These are phyloP conservation scores for Neolentinus lepideus DNA, from an alignment of 1,284 basidiomycete species.

Conservation along the genomic window DNA sequence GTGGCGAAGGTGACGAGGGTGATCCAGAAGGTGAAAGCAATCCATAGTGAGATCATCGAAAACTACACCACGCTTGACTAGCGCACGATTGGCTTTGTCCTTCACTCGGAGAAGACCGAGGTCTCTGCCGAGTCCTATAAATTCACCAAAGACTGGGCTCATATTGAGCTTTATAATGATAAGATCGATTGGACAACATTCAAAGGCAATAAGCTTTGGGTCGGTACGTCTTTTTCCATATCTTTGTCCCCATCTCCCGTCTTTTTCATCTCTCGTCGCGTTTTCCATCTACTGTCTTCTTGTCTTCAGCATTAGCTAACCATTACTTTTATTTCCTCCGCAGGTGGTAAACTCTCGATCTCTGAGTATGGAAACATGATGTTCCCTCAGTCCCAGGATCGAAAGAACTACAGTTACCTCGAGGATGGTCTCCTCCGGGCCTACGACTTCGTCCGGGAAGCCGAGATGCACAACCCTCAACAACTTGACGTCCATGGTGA, in stretches of 20 bases:
- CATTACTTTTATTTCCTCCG: constrained; percentile 7
- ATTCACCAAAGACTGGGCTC: constrained; percentile 24
- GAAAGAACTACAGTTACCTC: constrained; percentile 17
- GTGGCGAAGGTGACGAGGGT: constrained; percentile 18
- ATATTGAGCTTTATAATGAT: constrained; percentile 22
- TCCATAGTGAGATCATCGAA: constrained; percentile 23
- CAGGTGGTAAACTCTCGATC: constrained; percentile 19
- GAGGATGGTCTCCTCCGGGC: constrained; percentile 20
- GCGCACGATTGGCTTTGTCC: constrained; percentile 27
- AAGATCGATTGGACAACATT: constrained; percentile 21
- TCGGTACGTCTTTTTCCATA: constrained; percentile 18
- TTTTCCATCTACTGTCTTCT: constrained; percentile 12
- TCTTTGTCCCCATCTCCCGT: constrained; percentile 13
- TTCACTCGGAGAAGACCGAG: constrained; percentile 22
- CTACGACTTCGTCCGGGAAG: constrained; percentile 10
- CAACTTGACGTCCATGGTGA: constrained; percentile 16
- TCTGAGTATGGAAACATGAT: constrained; percentile 18
- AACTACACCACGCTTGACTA: constrained; percentile 12
- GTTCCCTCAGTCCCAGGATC: constrained; percentile 21
- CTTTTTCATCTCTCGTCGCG: constrained; percentile 12
- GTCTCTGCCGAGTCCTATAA: constrained; percentile 15
- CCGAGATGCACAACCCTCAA: constrained; percentile 17
- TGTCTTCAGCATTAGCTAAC: constrained; percentile 13
- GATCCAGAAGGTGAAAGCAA: constrained; percentile 11
- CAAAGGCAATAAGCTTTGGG: constrained; percentile 26